phyloP scores from a whole-genome alignment of 2,329 filamentous ascomycete species.

The Microdochium bolleyi region DNA sequence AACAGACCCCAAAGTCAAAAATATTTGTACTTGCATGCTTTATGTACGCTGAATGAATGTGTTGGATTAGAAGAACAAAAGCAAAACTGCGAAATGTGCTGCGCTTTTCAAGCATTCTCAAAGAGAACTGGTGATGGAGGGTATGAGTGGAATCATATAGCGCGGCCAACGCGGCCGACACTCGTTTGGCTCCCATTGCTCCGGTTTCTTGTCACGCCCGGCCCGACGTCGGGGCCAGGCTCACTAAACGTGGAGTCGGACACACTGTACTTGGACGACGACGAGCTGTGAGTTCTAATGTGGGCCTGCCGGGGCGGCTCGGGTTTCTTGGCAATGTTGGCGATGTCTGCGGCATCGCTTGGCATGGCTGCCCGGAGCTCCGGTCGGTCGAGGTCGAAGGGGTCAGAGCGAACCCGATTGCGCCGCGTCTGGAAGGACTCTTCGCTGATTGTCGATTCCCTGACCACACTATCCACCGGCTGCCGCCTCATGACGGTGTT shows the following conservation, averaged over 20 bases:
- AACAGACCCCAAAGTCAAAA: neutral
- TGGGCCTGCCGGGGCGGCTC: conserved; percentile 22
- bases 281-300: conserved; percentile 28
- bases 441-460: conserved; percentile 34
- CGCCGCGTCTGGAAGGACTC: conserved; percentile 33
- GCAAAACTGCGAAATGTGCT: neutral
- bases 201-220: neutral
- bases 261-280: conserved; percentile 13
- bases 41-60: neutral
- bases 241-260: neutral
- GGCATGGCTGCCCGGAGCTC: conserved; percentile 29
- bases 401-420: conserved; percentile 54
- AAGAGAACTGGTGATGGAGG: neutral
- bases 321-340: conserved; percentile 10
- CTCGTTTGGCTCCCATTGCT: neutral
- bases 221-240: neutral
- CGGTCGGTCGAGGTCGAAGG: conserved; percentile 54
- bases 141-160: neutral
- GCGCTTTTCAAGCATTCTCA: neutral
- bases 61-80: neutral
- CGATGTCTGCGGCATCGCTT: conserved; percentile 16
- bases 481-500: neutral
- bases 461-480: conserved; percentile 30
- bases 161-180: neutral
- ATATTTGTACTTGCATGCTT: neutral